These are phyloP conservation scores for Gaultheria prostrata DNA, from an alignment of 148 eudicot species.

Conservation along the genomic window DNA sequence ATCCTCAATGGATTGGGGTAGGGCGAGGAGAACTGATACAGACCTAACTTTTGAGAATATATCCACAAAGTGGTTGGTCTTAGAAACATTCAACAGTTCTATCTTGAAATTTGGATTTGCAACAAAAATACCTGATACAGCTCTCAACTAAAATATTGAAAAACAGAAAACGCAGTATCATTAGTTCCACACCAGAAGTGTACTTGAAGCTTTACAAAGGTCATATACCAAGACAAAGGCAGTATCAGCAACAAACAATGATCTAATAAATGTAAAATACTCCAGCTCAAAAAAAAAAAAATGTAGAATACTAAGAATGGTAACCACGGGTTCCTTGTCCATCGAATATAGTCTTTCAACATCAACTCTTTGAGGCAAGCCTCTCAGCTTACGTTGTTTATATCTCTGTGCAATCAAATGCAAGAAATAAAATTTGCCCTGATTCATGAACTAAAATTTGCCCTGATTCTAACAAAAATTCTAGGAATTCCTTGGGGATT, in stretches of 20 bases:
- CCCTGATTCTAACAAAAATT: no score
- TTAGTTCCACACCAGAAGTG: background rate
- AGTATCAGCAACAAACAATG: background rate
- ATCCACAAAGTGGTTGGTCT: background rate
- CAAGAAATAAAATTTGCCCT: background rate
- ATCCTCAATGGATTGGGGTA: background rate
- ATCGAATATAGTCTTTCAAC: background rate
- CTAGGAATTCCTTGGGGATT: no score
- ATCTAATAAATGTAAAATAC: background rate
- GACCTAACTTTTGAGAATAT: background rate
- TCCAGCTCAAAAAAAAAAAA: no score
- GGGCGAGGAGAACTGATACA: background rate
- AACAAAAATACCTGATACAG: background rate
- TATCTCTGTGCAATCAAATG: constrained; percentile 2
- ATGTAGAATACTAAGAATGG: background rate
- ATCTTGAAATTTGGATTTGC: background rate
- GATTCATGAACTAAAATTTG: no score
- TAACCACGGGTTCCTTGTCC: background rate
- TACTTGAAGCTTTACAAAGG: background rate
- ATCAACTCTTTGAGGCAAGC: background rate
- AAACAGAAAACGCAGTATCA: background rate
- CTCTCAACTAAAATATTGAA: background rate
- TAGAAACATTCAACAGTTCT: background rate
- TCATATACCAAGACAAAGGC: background rate
- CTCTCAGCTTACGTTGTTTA: background rate